Conservation (phyloP, 192 early-diverging fungal genomes). For the Pecoramyces ruminantium region DNA sequence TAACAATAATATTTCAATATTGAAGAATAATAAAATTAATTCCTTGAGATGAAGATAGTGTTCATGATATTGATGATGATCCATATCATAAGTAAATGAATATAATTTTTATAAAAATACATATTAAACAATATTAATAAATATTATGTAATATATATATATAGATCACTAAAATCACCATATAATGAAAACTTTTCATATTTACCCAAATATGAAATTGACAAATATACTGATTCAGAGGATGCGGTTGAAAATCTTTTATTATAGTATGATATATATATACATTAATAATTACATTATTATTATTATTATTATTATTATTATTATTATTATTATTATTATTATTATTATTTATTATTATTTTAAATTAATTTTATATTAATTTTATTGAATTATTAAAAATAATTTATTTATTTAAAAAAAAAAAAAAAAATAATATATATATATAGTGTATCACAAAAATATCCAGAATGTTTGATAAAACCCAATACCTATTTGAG, state of each 20-base stretch:
- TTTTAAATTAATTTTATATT: too few relatives aligned
- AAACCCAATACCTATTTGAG: neutral
- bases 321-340: too few relatives aligned
- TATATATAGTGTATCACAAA: neutral
- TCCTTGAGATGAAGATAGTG: neutral
- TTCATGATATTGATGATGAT: slow-evolving; percentile 3
- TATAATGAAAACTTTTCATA: neutral
- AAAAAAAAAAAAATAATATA: too few relatives aligned
- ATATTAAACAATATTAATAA: too few relatives aligned
- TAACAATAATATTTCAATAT: slow-evolving; percentile 9
- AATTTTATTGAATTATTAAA: too few relatives aligned
- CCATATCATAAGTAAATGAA: neutral
- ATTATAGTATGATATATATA: too few relatives aligned
- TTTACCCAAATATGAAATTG: neutral
- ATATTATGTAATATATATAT: too few relatives aligned
- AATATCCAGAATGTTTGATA: neutral
- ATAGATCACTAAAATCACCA: neutral
- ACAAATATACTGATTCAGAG: neutral
- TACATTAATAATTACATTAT: too few relatives aligned
- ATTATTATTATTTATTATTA: neutral
- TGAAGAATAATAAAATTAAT: neutral
- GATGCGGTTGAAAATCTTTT: neutral
- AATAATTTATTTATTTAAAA: too few relatives aligned
- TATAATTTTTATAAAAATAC: too few relatives aligned
- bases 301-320: too few relatives aligned